Evolutionary conservation across 805 yeast species (phyloP), one percentile per base, ranked within the genome.

Genomic region (Saccharomycopsis babjevae): DNA sequence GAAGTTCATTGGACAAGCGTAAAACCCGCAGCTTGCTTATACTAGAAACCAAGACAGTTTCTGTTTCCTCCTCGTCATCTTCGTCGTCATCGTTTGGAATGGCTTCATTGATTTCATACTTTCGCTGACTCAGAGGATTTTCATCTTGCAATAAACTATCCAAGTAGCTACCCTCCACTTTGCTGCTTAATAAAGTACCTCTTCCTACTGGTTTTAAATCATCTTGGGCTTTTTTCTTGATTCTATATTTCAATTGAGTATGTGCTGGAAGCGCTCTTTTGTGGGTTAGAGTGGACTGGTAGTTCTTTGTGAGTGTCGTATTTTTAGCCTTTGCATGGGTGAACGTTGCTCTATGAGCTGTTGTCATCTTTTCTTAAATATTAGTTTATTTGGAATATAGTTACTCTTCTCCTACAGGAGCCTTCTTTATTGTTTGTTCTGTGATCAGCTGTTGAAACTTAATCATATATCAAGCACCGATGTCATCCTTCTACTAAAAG

Each of bases 341-440:
- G 40, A 61, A 62, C 1, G 66, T 64, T 0, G 63, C 65, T 54
- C 66, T 59, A 30, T 64, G 66, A 25, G 66, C 66, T 15, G 66
- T 64, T 16, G 66, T 64, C 66, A 64, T 64, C n/a, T 28, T 16
- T 4, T 25, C 15, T 46, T 16, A 22, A 22, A 2, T 46, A 1
- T 1, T 11, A 11, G 5, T 1, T 25, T 25, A 46, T 22, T 28
- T 22, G 5, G 22, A 22, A 11, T 8, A 7, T 46, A 13, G 15
- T 34, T 34, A 7, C 15, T 34, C 38, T 34, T 34, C 10, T 34
- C 10, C 15, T 2, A 34, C 10, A 13, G 32, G 32, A 28, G 6
- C 32, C 6, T 28, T 28, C 32, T 4, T 4, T 28, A 28, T 28
- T 28, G 32, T 28, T 6, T 28, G 6, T 28, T 28, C 3, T 28